Evolutionary conservation across 768 basidiomycete genomes (phyloP).

Genomic region (Udeniomyces megalosporus): DNA sequence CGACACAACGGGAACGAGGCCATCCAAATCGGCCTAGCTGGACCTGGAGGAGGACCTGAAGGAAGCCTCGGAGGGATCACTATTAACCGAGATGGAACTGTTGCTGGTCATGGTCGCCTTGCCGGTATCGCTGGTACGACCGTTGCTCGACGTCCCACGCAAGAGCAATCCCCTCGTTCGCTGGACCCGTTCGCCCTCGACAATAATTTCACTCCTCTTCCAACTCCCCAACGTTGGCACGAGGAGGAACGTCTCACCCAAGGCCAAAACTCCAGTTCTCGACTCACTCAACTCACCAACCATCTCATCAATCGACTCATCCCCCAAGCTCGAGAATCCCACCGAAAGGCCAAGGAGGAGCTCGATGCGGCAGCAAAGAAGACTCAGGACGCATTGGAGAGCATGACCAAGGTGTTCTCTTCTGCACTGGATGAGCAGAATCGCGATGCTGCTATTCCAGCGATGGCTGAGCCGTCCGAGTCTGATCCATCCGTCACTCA

Average conservation of each 20-base stretch:
- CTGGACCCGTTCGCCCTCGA: conserved; percentile 29
- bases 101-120: not conserved
- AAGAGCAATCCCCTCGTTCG: conserved; percentile 4
- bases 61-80: not conserved
- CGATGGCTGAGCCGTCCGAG: too few species aligned
- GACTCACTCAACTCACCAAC: conserved; percentile 49
- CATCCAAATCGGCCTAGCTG: conserved; percentile 48
- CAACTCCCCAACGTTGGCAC: conserved; percentile 72
- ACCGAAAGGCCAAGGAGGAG: conserved; percentile 3
- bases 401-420: too few species aligned
- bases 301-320: conserved; percentile 59
- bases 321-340: conserved; percentile 53
- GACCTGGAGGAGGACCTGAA: not conserved
- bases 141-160: conserved; percentile 4
- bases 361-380: not conserved
- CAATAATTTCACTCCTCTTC: conserved; percentile 57
- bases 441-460: not conserved
- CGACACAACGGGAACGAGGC: conserved; percentile 39
- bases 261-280: conserved; percentile 52
- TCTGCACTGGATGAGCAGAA: not conserved
- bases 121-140: not conserved
- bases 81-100: not conserved
- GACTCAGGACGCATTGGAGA: not conserved
- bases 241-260: conserved; percentile 74
- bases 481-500: not conserved